Evolutionary conservation across 2,329 filamentous ascomycete species (phyloP), one percentile per base, ranked within the genome.

Genomic region (Pezicula radicicola): DNA sequence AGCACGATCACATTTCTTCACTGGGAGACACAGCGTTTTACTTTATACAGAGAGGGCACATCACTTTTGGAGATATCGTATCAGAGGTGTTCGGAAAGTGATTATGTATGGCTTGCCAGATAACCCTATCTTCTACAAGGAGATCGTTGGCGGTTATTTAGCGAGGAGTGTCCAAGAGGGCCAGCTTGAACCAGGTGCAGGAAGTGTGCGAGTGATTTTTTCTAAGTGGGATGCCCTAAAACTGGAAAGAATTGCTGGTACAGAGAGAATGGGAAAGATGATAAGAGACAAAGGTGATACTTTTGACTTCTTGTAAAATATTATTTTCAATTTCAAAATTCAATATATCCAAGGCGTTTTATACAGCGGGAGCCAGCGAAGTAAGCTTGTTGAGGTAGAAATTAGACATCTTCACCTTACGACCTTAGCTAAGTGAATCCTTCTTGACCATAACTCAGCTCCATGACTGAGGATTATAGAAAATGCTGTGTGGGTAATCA

Each of bases 21-120:
- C 77, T 37, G 94, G 92, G 5, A 80, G 91, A 15, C 89, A 97
- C 66, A 84, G 84, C 18, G 80, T 97, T 16, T 72, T 99, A 37
- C 75, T 99, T 15, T 99, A 97, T 72, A 95, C 92, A 2, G 93
- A 96, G 68, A 85, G 94, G 53, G 89, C 92, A n/a, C 94, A 99
- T 71, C 94, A 99, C 70, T 97, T 97, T 77, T 84, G 91, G 46
- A 81, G 94, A n/a, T 91, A 94, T 66, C 81, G 83, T 59, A 78
- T 99, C 49, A 81, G 84, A 35, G 94, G 94, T 19, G 91, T 94
- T 13, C 86, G 85, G 68, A 79, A 85, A 39, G 81, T 97, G n/a
- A 79, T 97, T 48, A 87, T 96, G 76, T 97, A 97, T 68, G 88
- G 86, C 1, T 70, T 97, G 30, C 94, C 94, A 0, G 93, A 97